A percentile compares a stretch with the other conserved stretches of the same genome.
Conservation (phyloP, 2,329 filamentous ascomycete genomes). For the Hypoxylon sp. region DNA sequence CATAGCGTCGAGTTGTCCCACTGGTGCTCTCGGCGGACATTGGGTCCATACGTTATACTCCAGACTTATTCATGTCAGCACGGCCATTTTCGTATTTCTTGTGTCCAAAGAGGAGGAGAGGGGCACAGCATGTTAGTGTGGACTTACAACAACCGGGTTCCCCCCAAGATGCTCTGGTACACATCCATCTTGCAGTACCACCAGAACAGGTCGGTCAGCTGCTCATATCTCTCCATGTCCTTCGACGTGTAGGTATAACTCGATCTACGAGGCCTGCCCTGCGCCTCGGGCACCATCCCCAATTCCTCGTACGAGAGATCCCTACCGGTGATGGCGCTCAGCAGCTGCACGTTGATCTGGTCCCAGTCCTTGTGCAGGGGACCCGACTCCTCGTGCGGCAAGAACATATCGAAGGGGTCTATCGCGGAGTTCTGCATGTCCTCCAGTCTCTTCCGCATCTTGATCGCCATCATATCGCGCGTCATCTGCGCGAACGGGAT, state of each 20-base stretch:
- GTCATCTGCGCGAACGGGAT: slow-evolving; percentile 82
- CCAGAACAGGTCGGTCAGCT: slow-evolving; percentile 89
- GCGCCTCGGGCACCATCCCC: slow-evolving; percentile 54
- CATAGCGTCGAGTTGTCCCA: slow-evolving; percentile 81
- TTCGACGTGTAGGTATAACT: slow-evolving; percentile 59
- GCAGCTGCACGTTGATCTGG: slow-evolving; percentile 54
- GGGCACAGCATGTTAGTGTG: slow-evolving; percentile 14
- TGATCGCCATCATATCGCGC: slow-evolving; percentile 74
- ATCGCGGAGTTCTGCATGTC: slow-evolving; percentile 44
- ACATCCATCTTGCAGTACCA: slow-evolving; percentile 96
- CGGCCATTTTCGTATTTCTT: slow-evolving; percentile 4
- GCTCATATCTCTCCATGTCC: slow-evolving; percentile 84
- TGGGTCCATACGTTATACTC: slow-evolving; percentile 85
- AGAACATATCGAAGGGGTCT: slow-evolving; percentile 41
- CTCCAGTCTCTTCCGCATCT: slow-evolving; percentile 54
- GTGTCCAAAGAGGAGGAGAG: background rate
- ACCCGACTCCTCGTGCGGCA: slow-evolving; percentile 42
- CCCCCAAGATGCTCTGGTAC: slow-evolving; percentile 90
- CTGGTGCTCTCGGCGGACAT: slow-evolving; percentile 84
- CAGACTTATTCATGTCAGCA: slow-evolving; percentile 67
- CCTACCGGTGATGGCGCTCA: slow-evolving; percentile 62
- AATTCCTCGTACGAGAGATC: slow-evolving; percentile 65
- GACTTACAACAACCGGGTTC: slow-evolving; percentile 83
- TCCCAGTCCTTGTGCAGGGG: slow-evolving; percentile 51
- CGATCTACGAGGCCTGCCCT: slow-evolving; percentile 46